These are phyloP conservation scores for Pezicula carpinea DNA, from an alignment of 2,329 filamentous ascomycete genomes.

Conservation along the genomic window DNA sequence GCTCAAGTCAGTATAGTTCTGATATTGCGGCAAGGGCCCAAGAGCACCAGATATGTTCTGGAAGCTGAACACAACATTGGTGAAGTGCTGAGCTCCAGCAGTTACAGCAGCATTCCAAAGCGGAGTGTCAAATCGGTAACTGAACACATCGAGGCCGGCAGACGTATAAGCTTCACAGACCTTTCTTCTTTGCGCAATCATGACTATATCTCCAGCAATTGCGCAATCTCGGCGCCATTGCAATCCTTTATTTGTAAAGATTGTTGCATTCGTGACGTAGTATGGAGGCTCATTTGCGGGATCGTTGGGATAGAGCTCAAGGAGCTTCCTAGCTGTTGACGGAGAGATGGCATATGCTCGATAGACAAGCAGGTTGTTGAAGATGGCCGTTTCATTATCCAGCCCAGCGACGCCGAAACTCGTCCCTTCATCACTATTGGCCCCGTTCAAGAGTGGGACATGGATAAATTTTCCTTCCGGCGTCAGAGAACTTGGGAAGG, in stretches of 20 bases:
- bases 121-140: conserved; percentile 46
- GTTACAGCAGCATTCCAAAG: conserved; percentile 36
- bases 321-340: conserved; percentile 36
- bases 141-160: conserved; percentile 34
- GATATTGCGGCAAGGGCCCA: conserved; percentile 39
- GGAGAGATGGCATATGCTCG: conserved; percentile 42
- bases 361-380: conserved; percentile 37
- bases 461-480: conserved; percentile 36
- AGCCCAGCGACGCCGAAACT: conserved; percentile 35
- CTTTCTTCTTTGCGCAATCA: conserved; percentile 42
- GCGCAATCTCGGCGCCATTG: conserved; percentile 41
- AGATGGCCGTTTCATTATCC: conserved; percentile 39
- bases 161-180: conserved; percentile 38
- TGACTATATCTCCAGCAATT: conserved; percentile 43
- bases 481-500: conserved; percentile 42
- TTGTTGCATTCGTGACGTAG: conserved; percentile 30
- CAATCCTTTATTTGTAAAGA: conserved; percentile 30
- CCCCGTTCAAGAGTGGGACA: conserved; percentile 41
- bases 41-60: conserved; percentile 44
- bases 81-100: conserved; percentile 41
- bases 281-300: conserved; percentile 42
- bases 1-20: conserved; percentile 29
- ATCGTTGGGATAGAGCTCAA: conserved; percentile 44
- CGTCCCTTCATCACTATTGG: conserved; percentile 45
- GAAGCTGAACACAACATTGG: conserved; percentile 46